Evolutionary conservation across 2,329 filamentous ascomycete species (phyloP).

Genomic region (Pyrenophora teres): DNA sequence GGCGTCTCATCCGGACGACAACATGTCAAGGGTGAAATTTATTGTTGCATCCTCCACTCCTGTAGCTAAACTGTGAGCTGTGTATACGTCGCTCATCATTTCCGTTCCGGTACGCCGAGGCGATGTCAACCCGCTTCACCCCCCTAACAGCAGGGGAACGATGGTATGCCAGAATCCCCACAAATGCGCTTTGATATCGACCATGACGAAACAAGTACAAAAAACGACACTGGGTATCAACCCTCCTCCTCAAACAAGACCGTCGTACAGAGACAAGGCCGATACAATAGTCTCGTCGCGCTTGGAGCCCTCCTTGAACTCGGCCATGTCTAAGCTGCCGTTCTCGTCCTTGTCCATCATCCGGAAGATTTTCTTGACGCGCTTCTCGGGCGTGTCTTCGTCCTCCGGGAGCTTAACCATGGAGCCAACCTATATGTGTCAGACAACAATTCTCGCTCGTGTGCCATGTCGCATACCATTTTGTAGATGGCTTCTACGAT

Average conservation of each 20-base stretch:
- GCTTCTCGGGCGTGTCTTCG: constrained; percentile 98
- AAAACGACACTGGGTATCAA: constrained; percentile 34
- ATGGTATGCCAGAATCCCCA: constrained; percentile 37
- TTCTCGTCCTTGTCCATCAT: constrained; percentile 99
- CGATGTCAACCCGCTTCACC: constrained; percentile 34
- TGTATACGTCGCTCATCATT: constrained; percentile 44
- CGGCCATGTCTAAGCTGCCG: constrained; percentile 91
- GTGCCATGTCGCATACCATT: constrained; percentile 68
- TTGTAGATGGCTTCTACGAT: constrained; percentile 99
- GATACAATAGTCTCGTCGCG: constrained; percentile 98
- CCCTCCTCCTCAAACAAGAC: constrained; percentile 69
- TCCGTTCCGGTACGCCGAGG: constrained; percentile 37
- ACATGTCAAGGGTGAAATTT: neutral
- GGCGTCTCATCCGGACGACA: neutral
- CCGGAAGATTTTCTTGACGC: constrained; percentile 95
- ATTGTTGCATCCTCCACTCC: constrained; percentile 16
- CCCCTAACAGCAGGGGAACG: constrained; percentile 38
- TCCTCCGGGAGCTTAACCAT: constrained; percentile 99
- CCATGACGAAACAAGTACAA: constrained; percentile 34
- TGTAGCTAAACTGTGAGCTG: constrained; percentile 17
- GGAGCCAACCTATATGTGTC: constrained; percentile 75
- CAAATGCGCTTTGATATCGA: constrained; percentile 49
- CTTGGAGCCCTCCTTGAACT: constrained; percentile 99
- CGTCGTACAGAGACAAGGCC: constrained; percentile 93
- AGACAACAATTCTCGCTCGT: constrained; percentile 10